These are phyloP conservation scores for Neckera pumila DNA, from an alignment of 225 moss, liverwort and hornwort genomes.

Conservation along the genomic window DNA sequence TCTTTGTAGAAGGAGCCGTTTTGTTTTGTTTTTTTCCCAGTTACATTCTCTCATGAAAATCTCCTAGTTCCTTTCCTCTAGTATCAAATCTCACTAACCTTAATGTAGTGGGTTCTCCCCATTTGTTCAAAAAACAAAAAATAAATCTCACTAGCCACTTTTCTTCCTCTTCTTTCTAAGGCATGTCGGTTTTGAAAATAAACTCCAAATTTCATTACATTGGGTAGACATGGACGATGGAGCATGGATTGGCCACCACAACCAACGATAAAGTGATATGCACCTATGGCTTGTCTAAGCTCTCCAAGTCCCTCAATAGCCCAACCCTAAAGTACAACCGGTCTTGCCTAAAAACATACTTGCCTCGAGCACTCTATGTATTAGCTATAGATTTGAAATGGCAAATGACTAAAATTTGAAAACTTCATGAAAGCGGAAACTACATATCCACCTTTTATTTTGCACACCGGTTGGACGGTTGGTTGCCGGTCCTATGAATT, in stretches of 20 bases:
- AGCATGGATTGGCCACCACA: fast-evolving
- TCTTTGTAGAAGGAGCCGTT: neutral
- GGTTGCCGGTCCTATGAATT: neutral
- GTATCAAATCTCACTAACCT: no score
- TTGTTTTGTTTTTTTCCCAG: fast-evolving
- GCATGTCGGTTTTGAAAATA: neutral
- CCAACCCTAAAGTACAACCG: neutral
- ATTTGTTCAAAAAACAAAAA: no score
- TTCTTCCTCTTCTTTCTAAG: neutral
- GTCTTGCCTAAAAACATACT: fast-evolving
- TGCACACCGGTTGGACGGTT: fast-evolving
- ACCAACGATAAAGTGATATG: neutral
- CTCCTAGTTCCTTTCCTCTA: neutral
- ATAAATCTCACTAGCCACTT: no score
- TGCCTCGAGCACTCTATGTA: fast-evolving
- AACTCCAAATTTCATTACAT: neutral
- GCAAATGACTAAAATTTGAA: fast-evolving
- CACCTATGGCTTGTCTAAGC: fast-evolving
- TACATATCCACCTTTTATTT: neutral
- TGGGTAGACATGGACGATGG: fast-evolving
- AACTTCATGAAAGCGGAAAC: fast-evolving
- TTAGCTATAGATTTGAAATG: neutral
- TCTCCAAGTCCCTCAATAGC: neutral
- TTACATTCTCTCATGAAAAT: neutral
- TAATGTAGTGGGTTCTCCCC: no score